phyloP scores from a whole-genome alignment of 768 basidiomycete genomes.

The Grammothele lineata region DNA sequence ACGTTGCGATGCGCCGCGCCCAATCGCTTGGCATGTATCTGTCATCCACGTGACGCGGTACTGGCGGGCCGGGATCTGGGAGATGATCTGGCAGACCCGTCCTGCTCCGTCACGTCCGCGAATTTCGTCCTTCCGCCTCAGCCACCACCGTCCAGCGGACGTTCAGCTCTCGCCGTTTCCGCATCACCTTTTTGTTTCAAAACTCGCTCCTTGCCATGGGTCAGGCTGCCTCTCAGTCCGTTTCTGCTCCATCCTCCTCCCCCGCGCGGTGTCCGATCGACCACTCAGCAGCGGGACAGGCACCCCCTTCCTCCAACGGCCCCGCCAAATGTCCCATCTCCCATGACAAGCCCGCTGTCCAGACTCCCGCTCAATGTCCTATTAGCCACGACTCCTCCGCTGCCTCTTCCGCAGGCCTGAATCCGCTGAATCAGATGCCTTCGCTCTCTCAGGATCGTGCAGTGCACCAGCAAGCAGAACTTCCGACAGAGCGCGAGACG shows the following conservation, averaged over 20 bases:
- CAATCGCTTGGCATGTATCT: too few relatives aligned
- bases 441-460: conserved; percentile 66
- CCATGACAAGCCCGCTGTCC: conserved; percentile 21
- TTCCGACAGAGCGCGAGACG: conserved; percentile 70
- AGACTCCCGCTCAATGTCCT: conserved; percentile 50
- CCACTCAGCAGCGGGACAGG: conserved; percentile 14
- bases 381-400: conserved; percentile 43
- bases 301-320: conserved; percentile 7
- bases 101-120: conserved; percentile 9
- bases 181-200: too few relatives aligned
- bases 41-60: too few relatives aligned
- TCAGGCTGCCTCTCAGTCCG: conserved; percentile 26
- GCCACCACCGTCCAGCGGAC: too few relatives aligned
- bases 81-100: conserved; percentile 4
- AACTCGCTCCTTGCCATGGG: conserved; percentile 20
- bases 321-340: conserved; percentile 37
- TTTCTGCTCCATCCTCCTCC: conserved; percentile 13
- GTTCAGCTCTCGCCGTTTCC: too few relatives aligned
- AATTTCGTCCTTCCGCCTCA: conserved; percentile 1
- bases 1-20: too few relatives aligned
- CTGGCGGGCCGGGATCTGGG: conserved; percentile 2
- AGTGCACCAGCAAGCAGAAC: conserved; percentile 47
- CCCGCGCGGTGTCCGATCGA: conserved; percentile 21
- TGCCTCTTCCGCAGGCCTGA: conserved; percentile 34
- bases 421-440: conserved; percentile 86